Evolutionary conservation across 768 basidiomycete genomes (phyloP), one percentile per base, ranked within the genome.

Genomic region (Leccinum sublutescens): DNA sequence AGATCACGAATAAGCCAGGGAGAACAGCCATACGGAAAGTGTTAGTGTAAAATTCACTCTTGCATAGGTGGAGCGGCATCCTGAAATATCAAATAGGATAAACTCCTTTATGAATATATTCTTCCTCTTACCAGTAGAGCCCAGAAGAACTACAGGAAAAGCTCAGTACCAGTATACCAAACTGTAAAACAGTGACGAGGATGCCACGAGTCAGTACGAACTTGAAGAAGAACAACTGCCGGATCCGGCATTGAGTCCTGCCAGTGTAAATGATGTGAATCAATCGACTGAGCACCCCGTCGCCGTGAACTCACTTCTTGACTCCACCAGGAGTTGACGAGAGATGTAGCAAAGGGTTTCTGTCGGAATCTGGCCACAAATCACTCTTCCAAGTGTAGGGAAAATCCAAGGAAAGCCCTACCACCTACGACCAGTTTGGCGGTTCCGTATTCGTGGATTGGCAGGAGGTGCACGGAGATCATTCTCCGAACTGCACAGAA

Each of bases 121-220:
- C 14, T 21, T 6, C 6, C 47, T 21, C 45, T 33, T 23, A 23
- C 23, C 23, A 23, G 23, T 23, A 23, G 23, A 23, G 23, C 23
- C 23, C 14, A 10, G 23, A 15, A 40, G 50, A 40, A 12, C 52
- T 47, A 27, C 50, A 29, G 31, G 34, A 27, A 33, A 58, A 56
- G n/a, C 33, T n/a, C 21, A 29, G 29, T 29, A 49, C 47, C n/a
- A 60, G n/a, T 43, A 43, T 43, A 43, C n/a, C 17, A 2, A 63
- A 50, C 53, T 63, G 64, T 23, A 61, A 27, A 25, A 60, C n/a
- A 33, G 58, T 66, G 21, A 59, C 62, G 25, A 66, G 57, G 50
- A 63, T 31, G 25, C 64, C 65, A 6, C 59, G 59, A 36, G 47
- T 61, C 27, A 61, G 31, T n/a, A 64, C 27, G 31, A 66, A 23